Evolutionary conservation across 768 basidiomycete species (phyloP), one percentile per base, ranked within the genome.

Genomic region (Scleroderma citrinum): DNA sequence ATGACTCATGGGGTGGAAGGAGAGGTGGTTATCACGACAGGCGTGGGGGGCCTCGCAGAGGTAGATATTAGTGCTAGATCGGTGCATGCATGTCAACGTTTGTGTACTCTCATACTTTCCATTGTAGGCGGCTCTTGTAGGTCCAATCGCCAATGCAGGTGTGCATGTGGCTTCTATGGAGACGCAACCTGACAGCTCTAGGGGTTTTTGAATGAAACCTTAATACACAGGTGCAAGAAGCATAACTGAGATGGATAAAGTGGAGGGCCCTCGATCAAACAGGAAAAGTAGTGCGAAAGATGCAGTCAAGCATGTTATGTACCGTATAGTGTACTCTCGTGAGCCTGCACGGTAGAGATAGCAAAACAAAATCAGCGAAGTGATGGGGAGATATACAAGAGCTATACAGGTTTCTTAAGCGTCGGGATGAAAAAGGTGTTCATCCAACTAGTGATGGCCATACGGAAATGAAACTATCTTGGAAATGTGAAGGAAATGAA

Each of bases 1-100:
- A 74, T 17, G 73, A 74, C 0, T 72, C 71, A 61, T 66, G 63
- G 45, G 55, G 66, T 36, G 61, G 65, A 36, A 62, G 67, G 38
- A 64, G 66, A 26, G 59, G 63, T 13, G 68, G 66, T n/a, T 66
- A 65, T 5, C 69, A 69, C 7, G 57, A 58, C 38, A 60, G 64
- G 11, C 62, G 68, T 23, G 59, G 59, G 34, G 56, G 64, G n/a
- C 68, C 56, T 5, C 56, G 64, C 24, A 65, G 64, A 36, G 63
- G 67, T 41, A 61, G 69, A 58, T 14, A 42, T 26, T 42, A 29
- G 12, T 29, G 4, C 3, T 26, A n/a, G 1, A 40, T 14, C n/a
- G 1, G 21, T 40, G 21, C 23, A 40, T 19, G 10, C n/a, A 37
- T 37, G 4, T 20, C 38, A 21, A 56, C 20, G 11, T 48, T 39